Percentiles rank a stretch among this genome's conserved stretches.
Evolutionary conservation across 352 stramenopile genomes (phyloP).

Genomic region (Phytopythium helicoides): DNA sequence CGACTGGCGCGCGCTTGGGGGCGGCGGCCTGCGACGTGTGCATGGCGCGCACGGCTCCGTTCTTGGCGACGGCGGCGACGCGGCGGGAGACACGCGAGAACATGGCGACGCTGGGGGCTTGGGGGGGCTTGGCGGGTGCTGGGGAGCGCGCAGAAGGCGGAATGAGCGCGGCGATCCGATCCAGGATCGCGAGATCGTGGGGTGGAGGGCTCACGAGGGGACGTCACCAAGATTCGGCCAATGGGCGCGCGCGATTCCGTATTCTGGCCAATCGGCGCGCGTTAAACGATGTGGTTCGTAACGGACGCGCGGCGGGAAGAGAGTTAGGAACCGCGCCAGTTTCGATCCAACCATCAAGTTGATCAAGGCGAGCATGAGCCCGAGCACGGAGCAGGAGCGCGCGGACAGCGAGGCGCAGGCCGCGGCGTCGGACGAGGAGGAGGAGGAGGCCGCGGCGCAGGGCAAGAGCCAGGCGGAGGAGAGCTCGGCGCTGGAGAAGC

Average conservation of each 20-base stretch:
- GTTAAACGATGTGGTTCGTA: neutral
- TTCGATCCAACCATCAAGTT: neutral
- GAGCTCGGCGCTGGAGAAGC: conserved; percentile 79
- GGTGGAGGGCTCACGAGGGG: conserved; percentile 10
- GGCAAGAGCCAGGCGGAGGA: conserved; percentile 83
- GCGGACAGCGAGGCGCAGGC: conserved; percentile 7
- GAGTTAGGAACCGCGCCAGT: neutral
- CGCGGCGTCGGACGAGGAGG: conserved; percentile 39
- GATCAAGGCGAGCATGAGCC: conserved; percentile 25
- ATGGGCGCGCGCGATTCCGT: conserved; percentile 12
- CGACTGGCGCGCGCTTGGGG: conserved; percentile 24
- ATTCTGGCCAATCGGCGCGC: conserved; percentile 24
- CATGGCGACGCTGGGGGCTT: conserved; percentile 27
- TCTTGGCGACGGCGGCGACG: conserved; percentile 62
- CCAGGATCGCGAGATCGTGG: conserved; percentile 14
- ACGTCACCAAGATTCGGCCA: conserved; percentile 20
- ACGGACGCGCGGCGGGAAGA: too few relatives aligned
- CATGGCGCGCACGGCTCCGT: conserved; percentile 47
- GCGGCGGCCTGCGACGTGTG: conserved; percentile 47
- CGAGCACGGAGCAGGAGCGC: conserved; percentile 19
- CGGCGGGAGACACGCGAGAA: conserved; percentile 67
- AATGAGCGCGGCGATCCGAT: conserved; percentile 22
- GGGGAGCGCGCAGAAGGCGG: conserved; percentile 24
- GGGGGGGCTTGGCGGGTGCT: conserved; percentile 15
- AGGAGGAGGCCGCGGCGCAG: conserved; percentile 42